Evolutionary conservation across 805 yeast genomes (phyloP).

Genomic region (Hanseniaspora lindneri): DNA sequence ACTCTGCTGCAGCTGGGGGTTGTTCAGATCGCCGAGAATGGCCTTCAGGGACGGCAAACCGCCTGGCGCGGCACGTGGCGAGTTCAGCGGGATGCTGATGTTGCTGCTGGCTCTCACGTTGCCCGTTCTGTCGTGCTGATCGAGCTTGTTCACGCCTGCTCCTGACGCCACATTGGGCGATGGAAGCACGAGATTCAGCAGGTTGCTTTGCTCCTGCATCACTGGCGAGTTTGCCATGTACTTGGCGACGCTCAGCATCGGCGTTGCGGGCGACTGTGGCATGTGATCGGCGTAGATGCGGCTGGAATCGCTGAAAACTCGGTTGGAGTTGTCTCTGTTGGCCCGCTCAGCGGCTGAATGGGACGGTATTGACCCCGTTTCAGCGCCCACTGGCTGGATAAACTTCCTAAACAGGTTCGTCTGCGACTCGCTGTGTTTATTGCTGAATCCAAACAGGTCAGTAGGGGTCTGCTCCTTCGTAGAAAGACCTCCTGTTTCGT

Average conservation of each 20-base stretch:
- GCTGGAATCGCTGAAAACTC: too few relatives aligned
- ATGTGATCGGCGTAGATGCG: too few relatives aligned
- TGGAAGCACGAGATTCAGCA: constrained; percentile 7
- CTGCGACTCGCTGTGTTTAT: not conserved
- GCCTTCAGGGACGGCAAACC: constrained; percentile 1
- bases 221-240: constrained; percentile 5
- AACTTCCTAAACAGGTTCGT: constrained; percentile 4
- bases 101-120: constrained; percentile 10
- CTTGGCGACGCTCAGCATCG: not conserved
- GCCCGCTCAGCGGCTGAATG: not conserved
- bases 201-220: not conserved
- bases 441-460: constrained; percentile 5
- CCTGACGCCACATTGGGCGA: not conserved
- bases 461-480: constrained; percentile 2
- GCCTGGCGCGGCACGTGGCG: not conserved
- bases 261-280: not conserved
- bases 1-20: too few relatives aligned
- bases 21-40: not conserved
- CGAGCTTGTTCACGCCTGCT: not conserved
- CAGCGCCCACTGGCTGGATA: not conserved
- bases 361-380: not conserved
- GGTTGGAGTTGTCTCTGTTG: not conserved
- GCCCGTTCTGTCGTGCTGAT: not conserved
- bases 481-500: constrained; percentile 58
- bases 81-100: not conserved